Percentiles rank a stretch among this genome's conserved stretches.
phyloP scores from a whole-genome alignment of 2,329 filamentous ascomycete genomes.

The Botrytis medusae region DNA sequence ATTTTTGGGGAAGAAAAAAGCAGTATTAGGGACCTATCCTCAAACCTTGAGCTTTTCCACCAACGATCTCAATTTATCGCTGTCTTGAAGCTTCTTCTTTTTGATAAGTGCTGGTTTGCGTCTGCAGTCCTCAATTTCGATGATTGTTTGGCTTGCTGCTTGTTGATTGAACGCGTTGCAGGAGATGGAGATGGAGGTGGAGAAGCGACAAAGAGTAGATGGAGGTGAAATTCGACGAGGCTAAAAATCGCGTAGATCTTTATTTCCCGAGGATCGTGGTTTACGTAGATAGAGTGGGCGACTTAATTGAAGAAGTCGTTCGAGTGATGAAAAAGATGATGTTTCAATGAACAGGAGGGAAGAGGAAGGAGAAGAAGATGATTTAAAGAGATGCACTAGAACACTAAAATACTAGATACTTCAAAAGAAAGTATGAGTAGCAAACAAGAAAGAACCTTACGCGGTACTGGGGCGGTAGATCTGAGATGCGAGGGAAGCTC shows the following conservation, averaged over 20 bases:
- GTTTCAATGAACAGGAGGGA: neutral
- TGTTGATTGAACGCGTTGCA: slow-evolving; percentile 5
- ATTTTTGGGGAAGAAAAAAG: slow-evolving; percentile 32
- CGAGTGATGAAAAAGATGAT: neutral
- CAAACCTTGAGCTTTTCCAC: slow-evolving; percentile 40
- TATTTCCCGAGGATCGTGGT: neutral
- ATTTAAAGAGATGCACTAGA: neutral
- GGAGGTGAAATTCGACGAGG: neutral
- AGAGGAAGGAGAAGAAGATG: neutral
- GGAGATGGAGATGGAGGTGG: neutral
- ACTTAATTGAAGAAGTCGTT: neutral
- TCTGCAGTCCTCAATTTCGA: neutral
- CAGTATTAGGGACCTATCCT: slow-evolving; percentile 41
- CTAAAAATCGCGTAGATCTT: slow-evolving; percentile 10
- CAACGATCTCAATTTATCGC: slow-evolving; percentile 30
- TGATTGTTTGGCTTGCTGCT: neutral
- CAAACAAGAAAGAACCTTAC: slow-evolving; percentile 5
- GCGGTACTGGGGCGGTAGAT: slow-evolving; percentile 9
- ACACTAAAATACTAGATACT: neutral
- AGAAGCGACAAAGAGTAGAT: slow-evolving; percentile 9
- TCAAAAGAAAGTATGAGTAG: neutral
- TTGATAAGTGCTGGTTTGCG: neutral
- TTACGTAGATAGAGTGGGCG: neutral
- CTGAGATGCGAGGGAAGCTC: neutral
- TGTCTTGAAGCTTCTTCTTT: slow-evolving; percentile 22